Evolutionary conservation across 2,329 filamentous ascomycete species (phyloP).

Genomic region (Pseudocercospora crystallina): DNA sequence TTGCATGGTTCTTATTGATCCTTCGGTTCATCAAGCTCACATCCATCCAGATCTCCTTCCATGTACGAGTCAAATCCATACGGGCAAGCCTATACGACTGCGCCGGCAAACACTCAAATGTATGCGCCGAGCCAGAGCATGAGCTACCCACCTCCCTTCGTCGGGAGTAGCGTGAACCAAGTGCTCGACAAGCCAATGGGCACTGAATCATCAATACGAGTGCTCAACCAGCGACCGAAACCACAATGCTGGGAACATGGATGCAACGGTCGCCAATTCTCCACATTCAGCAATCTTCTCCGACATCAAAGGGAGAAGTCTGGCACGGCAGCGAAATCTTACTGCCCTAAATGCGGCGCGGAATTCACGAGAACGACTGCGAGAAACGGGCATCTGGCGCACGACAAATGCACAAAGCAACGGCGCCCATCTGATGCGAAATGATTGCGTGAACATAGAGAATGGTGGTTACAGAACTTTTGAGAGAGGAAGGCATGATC

Average conservation of each 20-base stretch:
- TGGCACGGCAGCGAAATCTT: conserved; percentile 82
- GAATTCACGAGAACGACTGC: conserved; percentile 90
- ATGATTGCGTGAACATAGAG: conserved; percentile 6
- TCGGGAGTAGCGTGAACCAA: conserved; percentile 25
- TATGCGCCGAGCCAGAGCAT: conserved; percentile 24
- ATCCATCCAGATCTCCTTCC: conserved; percentile 29
- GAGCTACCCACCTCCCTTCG: conserved; percentile 28
- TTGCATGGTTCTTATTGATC: not conserved
- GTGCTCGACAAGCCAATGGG: conserved; percentile 22
- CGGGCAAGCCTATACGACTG: conserved; percentile 28
- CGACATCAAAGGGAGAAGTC: conserved; percentile 94
- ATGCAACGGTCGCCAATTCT: conserved; percentile 93
- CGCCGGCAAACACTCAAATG: conserved; percentile 26
- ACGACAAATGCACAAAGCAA: conserved; percentile 86
- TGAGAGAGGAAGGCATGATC: too few species aligned
- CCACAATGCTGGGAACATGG: conserved; percentile 97
- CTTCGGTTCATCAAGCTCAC: conserved; percentile 2
- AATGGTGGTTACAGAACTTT: too few species aligned
- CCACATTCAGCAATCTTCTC: conserved; percentile 91
- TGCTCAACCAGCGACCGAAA: conserved; percentile 61
- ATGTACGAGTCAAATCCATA: conserved; percentile 33
- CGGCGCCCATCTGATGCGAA: conserved; percentile 49
- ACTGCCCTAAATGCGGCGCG: conserved; percentile 86
- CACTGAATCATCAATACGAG: conserved; percentile 33
- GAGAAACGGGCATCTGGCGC: conserved; percentile 78